These are phyloP conservation scores for Arthroderma sp. DNA, from an alignment of 2,329 filamentous ascomycete genomes.

Conservation along the genomic window DNA sequence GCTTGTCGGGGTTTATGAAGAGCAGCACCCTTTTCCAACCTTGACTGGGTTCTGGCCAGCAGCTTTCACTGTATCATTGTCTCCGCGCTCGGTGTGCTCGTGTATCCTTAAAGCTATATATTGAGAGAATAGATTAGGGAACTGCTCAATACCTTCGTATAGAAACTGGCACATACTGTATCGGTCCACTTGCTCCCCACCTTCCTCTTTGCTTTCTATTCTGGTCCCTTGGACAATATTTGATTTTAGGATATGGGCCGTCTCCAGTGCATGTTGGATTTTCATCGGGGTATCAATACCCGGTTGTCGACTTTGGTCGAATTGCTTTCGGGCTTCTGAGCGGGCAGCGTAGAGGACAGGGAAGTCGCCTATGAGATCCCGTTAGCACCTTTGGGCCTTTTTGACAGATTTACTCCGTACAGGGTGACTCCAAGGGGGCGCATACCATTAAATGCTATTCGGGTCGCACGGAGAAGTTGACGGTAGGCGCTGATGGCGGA, in stretches of 20 bases:
- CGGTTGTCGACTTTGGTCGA: slow-evolving; percentile 55
- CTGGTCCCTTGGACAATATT: slow-evolving; percentile 78
- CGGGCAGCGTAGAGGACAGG: slow-evolving; percentile 58
- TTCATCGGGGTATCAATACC: slow-evolving; percentile 49
- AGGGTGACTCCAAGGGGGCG: too few species aligned
- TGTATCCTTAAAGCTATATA: slow-evolving; percentile 71
- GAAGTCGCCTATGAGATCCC: slow-evolving; percentile 50
- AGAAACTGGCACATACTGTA: slow-evolving; percentile 25
- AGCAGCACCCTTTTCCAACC: slow-evolving; percentile 32
- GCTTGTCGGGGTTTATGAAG: slow-evolving; percentile 12
- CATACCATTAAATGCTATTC: slow-evolving; percentile 63
- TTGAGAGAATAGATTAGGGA: slow-evolving; percentile 8
- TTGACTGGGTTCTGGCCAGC: slow-evolving; percentile 29
- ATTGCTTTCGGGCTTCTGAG: slow-evolving; percentile 58
- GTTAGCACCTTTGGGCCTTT: too few species aligned
- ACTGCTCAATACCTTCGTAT: background rate
- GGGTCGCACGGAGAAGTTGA: slow-evolving; percentile 19
- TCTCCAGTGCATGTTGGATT: slow-evolving; percentile 68
- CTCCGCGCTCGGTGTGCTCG: slow-evolving; percentile 75
- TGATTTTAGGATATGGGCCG: slow-evolving; percentile 64
- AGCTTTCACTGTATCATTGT: slow-evolving; percentile 80
- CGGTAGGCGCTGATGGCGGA: slow-evolving; percentile 22
- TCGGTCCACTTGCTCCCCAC: slow-evolving; percentile 23
- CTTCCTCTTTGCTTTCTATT: slow-evolving; percentile 29
- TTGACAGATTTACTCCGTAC: background rate